Evolutionary conservation across 2,329 filamentous ascomycete genomes (phyloP), one percentile per base, ranked within the genome.

Genomic region (Diplodia intermedia): DNA sequence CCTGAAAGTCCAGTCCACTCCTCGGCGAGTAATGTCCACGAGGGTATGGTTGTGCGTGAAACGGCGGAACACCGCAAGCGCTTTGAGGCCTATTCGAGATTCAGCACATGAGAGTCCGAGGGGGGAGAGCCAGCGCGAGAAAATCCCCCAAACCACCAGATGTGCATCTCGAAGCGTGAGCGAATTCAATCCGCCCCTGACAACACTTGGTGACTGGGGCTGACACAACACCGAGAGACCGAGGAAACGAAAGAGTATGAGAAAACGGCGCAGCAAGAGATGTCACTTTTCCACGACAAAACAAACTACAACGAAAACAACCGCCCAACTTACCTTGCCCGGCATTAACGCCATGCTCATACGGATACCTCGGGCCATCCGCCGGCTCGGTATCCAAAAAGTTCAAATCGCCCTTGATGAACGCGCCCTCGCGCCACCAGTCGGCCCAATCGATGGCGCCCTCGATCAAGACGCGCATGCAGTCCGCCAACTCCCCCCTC

Each of bases 1-100:
- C 26, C 72, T 69, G 66, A 83, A 80, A 0, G 82, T 84, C 80
- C 80, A 82, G 68, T 84, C 77, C 31, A 85, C 81, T 0, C 80
- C 83, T 49, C 77, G 75, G 47, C 77, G 76, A 33, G 82, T 78
- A 12, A 76, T 79, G 4, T 79, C 72, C 2, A 82, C 68, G 1
- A 85, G 75, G 5, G 71, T 74, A 26, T 83, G 78, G 70, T 85
- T 80, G 36, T 78, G 75, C 12, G 79, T 84, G 65, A 83, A 81
- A 14, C 83, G 79, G 40, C 81, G 76, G 47, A 84, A 75, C 0
- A 83, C 80, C 0, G 82, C 82, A 9, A 78, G 75, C 38, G 80
- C 78, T 72, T 84, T 84, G 49, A 85, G 77, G 66, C 79, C 82
- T 78, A 83, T 47, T 20, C 79, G 11, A 33, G 33, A 15, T 26